phyloP scores from a whole-genome alignment of 768 basidiomycete genomes.

The Cystobasidium tubakii region DNA sequence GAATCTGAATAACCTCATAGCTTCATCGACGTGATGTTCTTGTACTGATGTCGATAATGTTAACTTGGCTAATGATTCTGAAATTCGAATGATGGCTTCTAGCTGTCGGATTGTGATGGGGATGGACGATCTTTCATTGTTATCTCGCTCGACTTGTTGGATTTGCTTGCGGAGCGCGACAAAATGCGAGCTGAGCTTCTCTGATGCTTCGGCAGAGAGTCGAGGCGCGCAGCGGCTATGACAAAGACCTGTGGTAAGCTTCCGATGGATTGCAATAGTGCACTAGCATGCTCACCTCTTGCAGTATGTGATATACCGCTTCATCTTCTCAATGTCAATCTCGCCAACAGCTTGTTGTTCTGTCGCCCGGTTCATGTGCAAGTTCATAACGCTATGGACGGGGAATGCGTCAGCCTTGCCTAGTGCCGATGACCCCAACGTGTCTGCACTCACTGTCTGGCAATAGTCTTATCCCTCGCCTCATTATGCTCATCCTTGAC shows the following conservation, averaged over 20 bases:
- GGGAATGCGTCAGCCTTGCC: conserved; percentile 52
- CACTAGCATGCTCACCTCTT: conserved; percentile 60
- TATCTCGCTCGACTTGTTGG: conserved; percentile 90
- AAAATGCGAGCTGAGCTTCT: conserved; percentile 93
- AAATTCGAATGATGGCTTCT: conserved; percentile 97
- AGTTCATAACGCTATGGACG: conserved; percentile 95
- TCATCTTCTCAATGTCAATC: conserved; percentile 96
- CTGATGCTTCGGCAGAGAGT: conserved; percentile 83
- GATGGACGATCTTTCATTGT: conserved; percentile 94
- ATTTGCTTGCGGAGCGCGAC: conserved; percentile 87
- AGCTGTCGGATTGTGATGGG: conserved; percentile 96
- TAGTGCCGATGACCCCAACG: neutral
- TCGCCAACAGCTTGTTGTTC: conserved; percentile 64
- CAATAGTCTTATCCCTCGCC: conserved; percentile 61
- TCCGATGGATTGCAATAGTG: neutral
- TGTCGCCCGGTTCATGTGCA: conserved; percentile 90
- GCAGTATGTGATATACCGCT: conserved; percentile 90
- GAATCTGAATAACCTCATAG: conserved; percentile 94
- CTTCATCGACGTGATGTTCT: conserved; percentile 92
- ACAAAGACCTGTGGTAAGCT: neutral
- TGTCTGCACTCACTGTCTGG: conserved; percentile 24
- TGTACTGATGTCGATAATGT: conserved; percentile 78
- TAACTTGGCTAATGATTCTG: conserved; percentile 91
- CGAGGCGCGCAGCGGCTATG: conserved; percentile 93
- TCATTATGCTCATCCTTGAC: conserved; percentile 98